Conservation (phyloP, 2,329 filamentous ascomycete genomes). For the Tolypocladium ovalisporum region DNA sequence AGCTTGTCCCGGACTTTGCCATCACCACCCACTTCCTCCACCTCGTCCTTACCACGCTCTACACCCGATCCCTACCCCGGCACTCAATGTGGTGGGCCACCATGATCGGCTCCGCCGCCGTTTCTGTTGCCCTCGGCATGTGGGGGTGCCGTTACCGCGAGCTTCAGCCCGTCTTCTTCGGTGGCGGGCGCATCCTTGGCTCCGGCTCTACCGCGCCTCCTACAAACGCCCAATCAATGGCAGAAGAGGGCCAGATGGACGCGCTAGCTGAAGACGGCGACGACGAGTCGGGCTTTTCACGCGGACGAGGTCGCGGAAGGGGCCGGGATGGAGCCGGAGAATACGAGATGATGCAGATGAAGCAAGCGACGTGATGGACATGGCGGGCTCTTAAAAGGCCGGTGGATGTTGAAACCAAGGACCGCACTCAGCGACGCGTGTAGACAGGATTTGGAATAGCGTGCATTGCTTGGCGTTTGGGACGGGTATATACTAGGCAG, state of each 20-base stretch:
- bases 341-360: slow-evolving; percentile 56
- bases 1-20: slow-evolving; percentile 91
- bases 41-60: slow-evolving; percentile 65
- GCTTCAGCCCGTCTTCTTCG: slow-evolving; percentile 78
- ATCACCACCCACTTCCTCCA: slow-evolving; percentile 80
- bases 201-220: slow-evolving; percentile 8
- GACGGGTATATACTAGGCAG: slow-evolving; percentile 7
- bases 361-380: slow-evolving; percentile 10
- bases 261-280: slow-evolving; percentile 29
- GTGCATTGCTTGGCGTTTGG: slow-evolving; percentile 24
- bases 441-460: slow-evolving; percentile 11
- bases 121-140: slow-evolving; percentile 54
- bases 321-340: slow-evolving; percentile 44
- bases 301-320: slow-evolving; percentile 39
- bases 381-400: not conserved
- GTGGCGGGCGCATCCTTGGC: slow-evolving; percentile 39
- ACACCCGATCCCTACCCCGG: slow-evolving; percentile 64
- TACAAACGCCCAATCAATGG: slow-evolving; percentile 11
- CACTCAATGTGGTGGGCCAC: slow-evolving; percentile 79
- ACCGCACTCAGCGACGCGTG: not conserved
- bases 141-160: slow-evolving; percentile 92
- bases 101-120: slow-evolving; percentile 34
- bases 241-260: slow-evolving; percentile 10
- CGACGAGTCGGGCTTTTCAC: slow-evolving; percentile 25
- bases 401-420: not conserved